These are phyloP conservation scores for Emmonsia crescens DNA, from an alignment of 2,329 filamentous ascomycete species.

Conservation along the genomic window DNA sequence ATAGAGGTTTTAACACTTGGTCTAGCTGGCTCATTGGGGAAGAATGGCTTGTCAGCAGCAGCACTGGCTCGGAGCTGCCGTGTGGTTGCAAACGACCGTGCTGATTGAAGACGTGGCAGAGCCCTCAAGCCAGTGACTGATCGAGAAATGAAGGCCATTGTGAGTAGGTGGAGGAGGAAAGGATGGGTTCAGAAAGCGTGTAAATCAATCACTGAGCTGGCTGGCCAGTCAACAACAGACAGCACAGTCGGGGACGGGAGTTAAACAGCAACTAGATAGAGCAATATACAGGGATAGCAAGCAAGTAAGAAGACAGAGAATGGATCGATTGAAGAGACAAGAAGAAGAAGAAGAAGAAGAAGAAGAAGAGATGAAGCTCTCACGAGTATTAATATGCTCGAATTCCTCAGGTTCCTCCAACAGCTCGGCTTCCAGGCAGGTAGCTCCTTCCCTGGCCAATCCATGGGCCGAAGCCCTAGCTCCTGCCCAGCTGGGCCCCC, in stretches of 20 bases:
- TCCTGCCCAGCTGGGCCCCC: background rate
- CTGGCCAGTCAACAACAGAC: background rate
- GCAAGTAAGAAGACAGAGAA: background rate
- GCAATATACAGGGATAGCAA: background rate
- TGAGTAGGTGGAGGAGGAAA: background rate
- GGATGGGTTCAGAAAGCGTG: background rate
- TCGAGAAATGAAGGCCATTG: constrained; percentile 29
- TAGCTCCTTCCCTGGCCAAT: background rate
- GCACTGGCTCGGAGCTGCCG: constrained; percentile 2
- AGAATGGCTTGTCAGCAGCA: constrained; percentile 36
- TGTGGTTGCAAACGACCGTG: constrained; percentile 17
- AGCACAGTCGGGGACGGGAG: background rate
- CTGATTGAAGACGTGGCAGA: constrained; percentile 23
- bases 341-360: background rate
- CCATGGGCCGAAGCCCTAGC: background rate
- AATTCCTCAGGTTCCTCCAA: background rate
- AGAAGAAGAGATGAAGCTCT: background rate
- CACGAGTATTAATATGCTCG: background rate
- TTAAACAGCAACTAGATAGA: background rate
- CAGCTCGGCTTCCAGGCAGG: background rate
- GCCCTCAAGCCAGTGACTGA: constrained; percentile 26
- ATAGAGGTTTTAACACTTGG: constrained; percentile 50
- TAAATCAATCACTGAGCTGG: background rate
- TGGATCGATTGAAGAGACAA: background rate
- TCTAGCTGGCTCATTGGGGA: constrained; percentile 48